Base-by-base conservation (phyloP, 257 asterid genomes). In the Solanum okadae region DNA sequence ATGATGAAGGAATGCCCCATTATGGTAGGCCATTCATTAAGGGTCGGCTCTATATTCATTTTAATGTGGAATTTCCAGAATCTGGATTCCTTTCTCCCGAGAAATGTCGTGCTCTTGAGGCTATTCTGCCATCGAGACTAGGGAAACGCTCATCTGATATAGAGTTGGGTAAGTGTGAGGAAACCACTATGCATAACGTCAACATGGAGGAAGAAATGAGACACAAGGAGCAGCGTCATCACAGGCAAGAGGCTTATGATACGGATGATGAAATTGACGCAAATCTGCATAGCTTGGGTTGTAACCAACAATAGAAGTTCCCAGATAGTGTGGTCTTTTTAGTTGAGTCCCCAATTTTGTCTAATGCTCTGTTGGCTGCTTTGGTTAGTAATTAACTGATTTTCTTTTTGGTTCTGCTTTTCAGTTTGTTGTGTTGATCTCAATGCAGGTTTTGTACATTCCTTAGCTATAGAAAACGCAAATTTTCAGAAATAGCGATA, bases 1-100 rank as follows among this genome's bases (percentile, higher is more conserved):
- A 88, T 70, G 91, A 90, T 15, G 93, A 91, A 76, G 93, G 93
- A 71, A 91, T 91, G 93, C 93, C 93, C 44, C 88, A 82, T 16
- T 85, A 88, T 73, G 88, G 84, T 33, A 91, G 90, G 91, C 86
- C 88, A n/a, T 90, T 91, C 89, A 90, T 88, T 82, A 90, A 86
- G 86, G 93, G 91, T 56, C 72, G 86, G 44, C 88, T 91, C 22
- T 87, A 86, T 25, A 88, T 91, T 68, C 92, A 91, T 87, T 91
- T 88, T 73, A 90, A 85, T 27, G 91, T 91, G 84, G 91, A 85
- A 67, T 91, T 91, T 37, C 93, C 93, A 33, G 89, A 86, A 35
- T 86, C 92, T 13, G 91, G 89, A 25, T 40, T 16, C 25, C 87
- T 90, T 37, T 44, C 91, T 25, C 67, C 88, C 1, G 87, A 89